phyloP scores from a whole-genome alignment of 768 basidiomycete species.

The Trametes coccinea region DNA sequence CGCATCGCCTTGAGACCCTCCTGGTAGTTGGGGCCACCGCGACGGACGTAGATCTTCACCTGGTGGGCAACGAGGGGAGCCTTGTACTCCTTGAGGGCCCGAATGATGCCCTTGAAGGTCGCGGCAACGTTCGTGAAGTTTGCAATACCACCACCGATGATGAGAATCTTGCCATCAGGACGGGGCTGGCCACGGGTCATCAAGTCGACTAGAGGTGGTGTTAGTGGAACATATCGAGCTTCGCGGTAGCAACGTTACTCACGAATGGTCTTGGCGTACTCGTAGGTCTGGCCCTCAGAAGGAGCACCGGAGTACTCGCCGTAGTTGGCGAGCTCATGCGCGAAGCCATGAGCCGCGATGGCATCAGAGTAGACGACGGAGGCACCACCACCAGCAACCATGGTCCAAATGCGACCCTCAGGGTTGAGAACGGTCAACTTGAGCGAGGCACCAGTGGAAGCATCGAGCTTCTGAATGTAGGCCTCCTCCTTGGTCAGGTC shows the following conservation, averaged over 20 bases:
- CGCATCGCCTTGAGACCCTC: constrained; percentile 98
- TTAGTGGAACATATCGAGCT: constrained; percentile 6
- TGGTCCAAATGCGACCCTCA: constrained; percentile 97
- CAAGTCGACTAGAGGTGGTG: constrained; percentile 67
- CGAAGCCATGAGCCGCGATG: constrained; percentile 90
- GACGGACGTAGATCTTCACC: constrained; percentile 95
- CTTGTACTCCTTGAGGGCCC: constrained; percentile 92
- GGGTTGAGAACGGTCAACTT: constrained; percentile 96
- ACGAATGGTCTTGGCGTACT: constrained; percentile 99
- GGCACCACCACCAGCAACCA: constrained; percentile 97
- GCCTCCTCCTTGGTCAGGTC: constrained; percentile 98
- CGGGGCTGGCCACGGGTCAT: constrained; percentile 87
- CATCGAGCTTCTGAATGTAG: constrained; percentile 98
- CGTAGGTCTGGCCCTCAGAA: constrained; percentile 97
- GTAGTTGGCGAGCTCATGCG: constrained; percentile 98
- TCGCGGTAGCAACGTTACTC: constrained; percentile 34
- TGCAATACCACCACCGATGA: constrained; percentile 99
- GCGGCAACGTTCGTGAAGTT: constrained; percentile 99
- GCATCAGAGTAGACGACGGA: constrained; percentile 72
- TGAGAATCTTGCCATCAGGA: constrained; percentile 93
- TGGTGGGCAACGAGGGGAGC: constrained; percentile 75
- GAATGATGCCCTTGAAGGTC: constrained; percentile 99
- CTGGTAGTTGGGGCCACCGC: constrained; percentile 99
- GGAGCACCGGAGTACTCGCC: constrained; percentile 99
- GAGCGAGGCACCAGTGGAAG: constrained; percentile 94